These are phyloP conservation scores for Calonectria henricotiae DNA, from an alignment of 2,329 filamentous ascomycete species.

Conservation along the genomic window DNA sequence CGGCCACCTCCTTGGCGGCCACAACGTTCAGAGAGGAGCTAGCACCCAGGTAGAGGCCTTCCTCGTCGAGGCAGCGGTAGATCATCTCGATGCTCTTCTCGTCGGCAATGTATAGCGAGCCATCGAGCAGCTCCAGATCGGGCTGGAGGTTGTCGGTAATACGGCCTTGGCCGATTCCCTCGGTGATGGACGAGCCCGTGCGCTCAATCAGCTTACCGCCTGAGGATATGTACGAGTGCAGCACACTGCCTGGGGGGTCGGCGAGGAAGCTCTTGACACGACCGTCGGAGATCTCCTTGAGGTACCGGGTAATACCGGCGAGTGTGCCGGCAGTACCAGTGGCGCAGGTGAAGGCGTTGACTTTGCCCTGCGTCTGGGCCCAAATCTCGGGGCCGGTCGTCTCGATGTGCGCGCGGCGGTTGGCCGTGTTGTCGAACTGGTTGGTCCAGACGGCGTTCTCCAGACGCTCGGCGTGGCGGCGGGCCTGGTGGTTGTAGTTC, in stretches of 20 bases:
- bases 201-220: constrained; percentile 89
- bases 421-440: constrained; percentile 98
- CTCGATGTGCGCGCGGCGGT: constrained; percentile 94
- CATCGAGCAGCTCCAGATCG: constrained; percentile 89
- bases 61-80: constrained; percentile 95
- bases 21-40: constrained; percentile 96
- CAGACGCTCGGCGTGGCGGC: constrained; percentile 86
- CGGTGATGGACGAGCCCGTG: constrained; percentile 90
- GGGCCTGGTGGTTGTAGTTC: constrained; percentile 98
- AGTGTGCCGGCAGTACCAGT: constrained; percentile 95
- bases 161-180: constrained; percentile 96
- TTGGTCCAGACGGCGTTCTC: constrained; percentile 98
- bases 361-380: constrained; percentile 87
- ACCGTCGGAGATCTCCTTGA: constrained; percentile 87
- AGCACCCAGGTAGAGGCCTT: constrained; percentile 94
- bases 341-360: constrained; percentile 96
- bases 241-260: constrained; percentile 92
- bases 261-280: constrained; percentile 90
- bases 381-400: constrained; percentile 98
- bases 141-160: constrained; percentile 95
- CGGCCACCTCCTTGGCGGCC: constrained; percentile 92
- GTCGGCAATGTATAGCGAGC: constrained; percentile 87
- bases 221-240: constrained; percentile 92
- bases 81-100: constrained; percentile 99
- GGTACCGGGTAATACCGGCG: constrained; percentile 88